Percentiles rank a stretch among this genome's conserved stretches.
Conservation (phyloP, 352 stramenopile species). For the Thalassiosira livingstoniorum region DNA sequence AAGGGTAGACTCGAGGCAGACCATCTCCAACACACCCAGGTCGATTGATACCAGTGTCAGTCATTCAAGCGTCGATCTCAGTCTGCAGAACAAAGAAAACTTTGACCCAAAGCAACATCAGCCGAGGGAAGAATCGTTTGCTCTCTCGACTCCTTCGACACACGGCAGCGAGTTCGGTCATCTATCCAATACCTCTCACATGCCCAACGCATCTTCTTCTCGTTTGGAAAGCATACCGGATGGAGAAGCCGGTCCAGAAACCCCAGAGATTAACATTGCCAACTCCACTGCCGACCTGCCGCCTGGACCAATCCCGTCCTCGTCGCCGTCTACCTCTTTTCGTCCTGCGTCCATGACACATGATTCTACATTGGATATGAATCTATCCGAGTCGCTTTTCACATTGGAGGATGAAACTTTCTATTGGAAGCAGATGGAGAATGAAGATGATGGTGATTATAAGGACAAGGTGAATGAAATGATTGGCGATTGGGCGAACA, state of each 20-base stretch:
- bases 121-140: not conserved
- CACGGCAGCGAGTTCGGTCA: no score
- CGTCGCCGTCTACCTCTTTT: not conserved
- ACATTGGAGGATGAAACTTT: conserved; percentile 39
- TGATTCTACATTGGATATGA: conserved; percentile 40
- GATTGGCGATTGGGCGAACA: not conserved
- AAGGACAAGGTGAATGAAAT: not conserved
- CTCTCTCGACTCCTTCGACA: not conserved
- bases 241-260: not conserved
- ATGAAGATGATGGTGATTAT: not conserved
- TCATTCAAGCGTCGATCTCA: not conserved
- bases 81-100: not conserved
- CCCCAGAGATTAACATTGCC: not conserved
- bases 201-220: not conserved
- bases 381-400: conserved; percentile 39
- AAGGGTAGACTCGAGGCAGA: no score
- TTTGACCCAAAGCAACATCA: not conserved
- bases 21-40: not conserved
- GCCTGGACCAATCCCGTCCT: not conserved
- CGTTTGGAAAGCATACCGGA: not conserved
- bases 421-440: conserved; percentile 38
- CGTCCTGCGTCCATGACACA: not conserved
- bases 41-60: not conserved
- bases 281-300: not conserved
- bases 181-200: not conserved